Base-by-base conservation (phyloP, 2,329 filamentous ascomycete species). In the Colletotrichum tropicicola region DNA sequence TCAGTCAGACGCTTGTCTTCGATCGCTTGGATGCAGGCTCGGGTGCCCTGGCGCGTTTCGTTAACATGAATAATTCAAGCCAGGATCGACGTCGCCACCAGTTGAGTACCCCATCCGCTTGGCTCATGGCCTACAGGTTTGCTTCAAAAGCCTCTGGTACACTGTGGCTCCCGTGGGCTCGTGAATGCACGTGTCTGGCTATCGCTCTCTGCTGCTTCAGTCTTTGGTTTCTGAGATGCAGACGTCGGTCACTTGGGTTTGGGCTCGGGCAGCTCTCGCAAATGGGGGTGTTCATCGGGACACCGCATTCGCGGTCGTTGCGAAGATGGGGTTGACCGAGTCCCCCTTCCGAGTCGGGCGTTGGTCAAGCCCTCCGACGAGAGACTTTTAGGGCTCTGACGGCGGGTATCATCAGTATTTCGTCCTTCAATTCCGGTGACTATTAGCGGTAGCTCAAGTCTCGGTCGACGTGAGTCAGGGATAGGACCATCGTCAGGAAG, bases 291-390 rank as follows among this genome's bases (percentile, higher is more conserved):
- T 13, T 8, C 8, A 8, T 39, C 15, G 35, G 35, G 35, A 39
- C 5, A 39, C 35, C 35, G 35, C 15, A 39, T 8, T 39, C 35
- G 35, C 15, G 35, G 6, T 13, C 35, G 7, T 44, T 44, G 47
- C 28, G 28, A 49, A 7, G 25, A 58, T 12, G 35, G 25, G 0
- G 55, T 58, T 51, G n/a, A 58, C 23, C 25, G 9, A 9, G 55
- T 43, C 2, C 35, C 23, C 55, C n/a, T 49, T 51, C 23, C 6
- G 4, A 58, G 32, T 17, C 9, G 12, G n/a, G 55, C 25, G 13
- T 58, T 51, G 9, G 55, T 43, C 4, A 58, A 58, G 35, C 25
- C 45, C 43, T 58, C 19, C 10, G 17, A 58, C 23, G 45, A 49
- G 25, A n/a, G 17, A 17, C 45, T 58, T 21, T 7, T 57, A 1